phyloP scores from a whole-genome alignment of 1,284 basidiomycete genomes.

The Lentinula novae-zelandiae region DNA sequence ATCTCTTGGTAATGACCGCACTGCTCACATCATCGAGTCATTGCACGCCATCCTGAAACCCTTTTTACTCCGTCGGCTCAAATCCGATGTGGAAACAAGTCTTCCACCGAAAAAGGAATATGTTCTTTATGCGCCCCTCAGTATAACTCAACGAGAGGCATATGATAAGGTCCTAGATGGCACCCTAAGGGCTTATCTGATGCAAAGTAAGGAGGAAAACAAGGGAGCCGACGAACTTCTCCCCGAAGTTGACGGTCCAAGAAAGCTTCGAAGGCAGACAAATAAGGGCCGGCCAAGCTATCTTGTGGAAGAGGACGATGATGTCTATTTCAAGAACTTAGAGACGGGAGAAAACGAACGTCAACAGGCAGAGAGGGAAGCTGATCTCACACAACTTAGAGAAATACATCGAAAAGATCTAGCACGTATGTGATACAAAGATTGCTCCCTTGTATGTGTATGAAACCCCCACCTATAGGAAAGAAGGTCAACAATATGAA shows the following conservation, averaged over 20 bases:
- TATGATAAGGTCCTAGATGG: conserved; percentile 80
- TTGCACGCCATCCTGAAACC: conserved; percentile 93
- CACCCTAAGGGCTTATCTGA: conserved; percentile 61
- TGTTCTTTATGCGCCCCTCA: conserved; percentile 88
- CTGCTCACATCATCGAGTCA: conserved; percentile 68
- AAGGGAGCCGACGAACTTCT: conserved; percentile 20
- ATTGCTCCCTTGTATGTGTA: conserved; percentile 3
- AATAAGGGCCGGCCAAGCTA: conserved; percentile 35
- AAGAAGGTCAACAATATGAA: conserved; percentile 89
- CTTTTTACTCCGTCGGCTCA: conserved; percentile 90
- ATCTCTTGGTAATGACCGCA: conserved; percentile 56
- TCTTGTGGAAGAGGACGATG: conserved; percentile 61
- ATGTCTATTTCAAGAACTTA: conserved; percentile 64
- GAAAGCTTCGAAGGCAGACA: conserved; percentile 28
- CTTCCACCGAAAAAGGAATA: conserved; percentile 95
- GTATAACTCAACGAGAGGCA: conserved; percentile 74
- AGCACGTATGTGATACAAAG: conserved; percentile 46
- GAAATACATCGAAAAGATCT: conserved; percentile 54
- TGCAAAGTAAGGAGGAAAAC: conserved; percentile 36
- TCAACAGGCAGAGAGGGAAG: conserved; percentile 29
- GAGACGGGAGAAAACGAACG: conserved; percentile 42
- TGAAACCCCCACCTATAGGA: conserved; percentile 37
- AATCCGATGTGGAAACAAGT: conserved; percentile 84
- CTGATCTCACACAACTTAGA: conserved; percentile 41
- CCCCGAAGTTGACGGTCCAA: conserved; percentile 21